Base-by-base conservation (phyloP, 768 basidiomycete species). In the Porpolomopsis calyptriformis region DNA sequence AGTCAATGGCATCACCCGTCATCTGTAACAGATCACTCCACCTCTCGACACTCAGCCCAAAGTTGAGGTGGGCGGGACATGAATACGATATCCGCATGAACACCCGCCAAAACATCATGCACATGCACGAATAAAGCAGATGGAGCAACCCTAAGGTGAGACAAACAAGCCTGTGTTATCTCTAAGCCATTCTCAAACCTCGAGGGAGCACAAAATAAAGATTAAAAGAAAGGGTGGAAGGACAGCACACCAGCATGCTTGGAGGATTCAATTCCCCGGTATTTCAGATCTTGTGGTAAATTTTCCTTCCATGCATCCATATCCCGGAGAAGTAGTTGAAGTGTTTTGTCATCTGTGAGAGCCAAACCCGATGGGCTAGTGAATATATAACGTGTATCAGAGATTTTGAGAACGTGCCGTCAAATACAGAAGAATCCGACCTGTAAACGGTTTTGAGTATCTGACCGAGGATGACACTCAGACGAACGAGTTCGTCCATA, bases 81-180 rank as follows among this genome's bases (percentile, higher is more conserved):
- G 80, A 74, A 66, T 96, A 98, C 48, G 88, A 91, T 64, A 97
- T 90, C 43, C 94, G 79, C 89, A 97, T 93, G 69, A 97, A 98
- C 25, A 96, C 91, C 41, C 94, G 84, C 82, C 90, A 96, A 66
- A 96, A 93, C 62, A 98, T 86, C 80, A 98, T 96, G 54, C 81
- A 83, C 36, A 97, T 81, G 57, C 87, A 90, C 24, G 85, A 77
- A 60, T 88, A 92, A 33, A 90, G 71, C 43, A 97, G 63, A 62
- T 96, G 92, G 19, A 99, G 70, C 46, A 96, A 69, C 34, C 94
- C 93, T 88, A 54, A n/a, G n/a, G n/a, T n/a, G n/a, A n/a, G n/a
- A n/a, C n/a, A n/a, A n/a, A n/a, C n/a, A n/a, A n/a, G n/a, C n/a
- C n/a, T n/a, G n/a, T n/a, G n/a, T n/a, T n/a, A n/a, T n/a, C n/a